Base-by-base conservation (phyloP, 371 early-diverging fungal species). In the Lichtheimia ornata region DNA sequence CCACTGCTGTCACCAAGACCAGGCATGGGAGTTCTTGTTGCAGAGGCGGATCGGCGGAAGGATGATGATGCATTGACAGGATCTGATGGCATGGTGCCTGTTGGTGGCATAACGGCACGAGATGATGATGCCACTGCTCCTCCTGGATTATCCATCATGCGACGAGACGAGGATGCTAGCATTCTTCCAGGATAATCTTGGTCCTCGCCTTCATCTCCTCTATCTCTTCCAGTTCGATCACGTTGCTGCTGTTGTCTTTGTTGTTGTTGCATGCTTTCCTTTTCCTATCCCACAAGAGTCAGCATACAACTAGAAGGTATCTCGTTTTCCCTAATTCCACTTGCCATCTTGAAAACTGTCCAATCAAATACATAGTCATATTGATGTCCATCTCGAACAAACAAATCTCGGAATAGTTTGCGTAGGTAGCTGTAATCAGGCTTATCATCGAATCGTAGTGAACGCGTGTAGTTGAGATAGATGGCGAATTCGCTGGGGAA, bases 281-380 rank as follows among this genome's bases (percentile, higher is more conserved):
- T 66, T 27, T 61, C 61, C 66, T 62, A 35, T 28, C 27, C 13
- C 22, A 13, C 35, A 28, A 35, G 11, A 35, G 11, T 35, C 35
- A 35, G 35, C 6, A 35, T 35, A n/a, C n/a, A 35, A 35, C 35
- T 35, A 11, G 35, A 2, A 35, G 11, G 9, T 11, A 35, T 35
- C 13, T 20, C 14, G 45, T 13, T 20, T 56, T 18, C 52, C 28
- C n/a, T n/a, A 7, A 18, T 55, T 53, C 40, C 54, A 30, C 61
- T 63, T 66, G 71, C 74, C 59, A 65, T 41, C 64, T 70, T 74
- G 56, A 62, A 77, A 41, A 85, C 77, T 12, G 89, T 94, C 99
- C 99, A 99, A 81, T 99, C 99, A 77, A 97, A 99, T 22, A 97
- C 91, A 81, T 97, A 96, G 77, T 99, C 99, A 71, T 97, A 97